Percentiles rank a stretch among this genome's conserved stretches.
Conservation (phyloP, 805 yeast species). For the Cyberlindnera mycetangii region DNA sequence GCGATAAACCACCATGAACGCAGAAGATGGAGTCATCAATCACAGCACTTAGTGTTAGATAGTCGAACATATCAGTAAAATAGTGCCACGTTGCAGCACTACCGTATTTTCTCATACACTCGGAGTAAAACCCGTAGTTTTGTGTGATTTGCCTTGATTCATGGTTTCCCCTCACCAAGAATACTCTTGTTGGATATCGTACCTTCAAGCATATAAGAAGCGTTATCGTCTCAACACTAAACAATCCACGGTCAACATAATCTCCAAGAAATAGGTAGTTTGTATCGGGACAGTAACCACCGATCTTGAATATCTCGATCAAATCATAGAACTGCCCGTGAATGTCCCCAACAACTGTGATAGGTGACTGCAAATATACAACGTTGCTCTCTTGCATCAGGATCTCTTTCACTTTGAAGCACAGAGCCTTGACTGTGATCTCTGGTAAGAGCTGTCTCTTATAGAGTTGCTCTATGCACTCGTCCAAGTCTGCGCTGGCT, state of each 20-base stretch:
- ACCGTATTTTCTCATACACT: conserved; percentile 88
- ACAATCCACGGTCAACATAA: conserved; percentile 94
- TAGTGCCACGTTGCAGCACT: conserved; percentile 77
- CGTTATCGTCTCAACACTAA: conserved; percentile 89
- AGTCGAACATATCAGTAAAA: conserved; percentile 92
- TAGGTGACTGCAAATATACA: conserved; percentile 78
- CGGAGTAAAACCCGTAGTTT: conserved; percentile 94
- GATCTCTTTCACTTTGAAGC: conserved; percentile 79
- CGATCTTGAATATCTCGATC: conserved; percentile 87
- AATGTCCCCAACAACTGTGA: conserved; percentile 95
- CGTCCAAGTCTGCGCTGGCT: conserved; percentile 49
- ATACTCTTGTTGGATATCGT: conserved; percentile 82
- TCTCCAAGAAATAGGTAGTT: conserved; percentile 93
- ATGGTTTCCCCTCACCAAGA: conserved; percentile 89
- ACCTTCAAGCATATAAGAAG: conserved; percentile 78
- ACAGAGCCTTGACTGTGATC: conserved; percentile 63
- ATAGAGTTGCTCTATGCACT: conserved; percentile 65
- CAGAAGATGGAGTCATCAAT: conserved; percentile 90
- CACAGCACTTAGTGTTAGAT: conserved; percentile 81
- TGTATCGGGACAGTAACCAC: conserved; percentile 91
- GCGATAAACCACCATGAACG: conserved; percentile 95
- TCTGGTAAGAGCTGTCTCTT: conserved; percentile 67
- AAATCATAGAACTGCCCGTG: conserved; percentile 97
- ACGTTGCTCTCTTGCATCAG: conserved; percentile 82
- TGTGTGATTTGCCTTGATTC: conserved; percentile 97